phyloP scores from a whole-genome alignment of 1,284 basidiomycete genomes.

The Moesziomyces globuligerus region DNA sequence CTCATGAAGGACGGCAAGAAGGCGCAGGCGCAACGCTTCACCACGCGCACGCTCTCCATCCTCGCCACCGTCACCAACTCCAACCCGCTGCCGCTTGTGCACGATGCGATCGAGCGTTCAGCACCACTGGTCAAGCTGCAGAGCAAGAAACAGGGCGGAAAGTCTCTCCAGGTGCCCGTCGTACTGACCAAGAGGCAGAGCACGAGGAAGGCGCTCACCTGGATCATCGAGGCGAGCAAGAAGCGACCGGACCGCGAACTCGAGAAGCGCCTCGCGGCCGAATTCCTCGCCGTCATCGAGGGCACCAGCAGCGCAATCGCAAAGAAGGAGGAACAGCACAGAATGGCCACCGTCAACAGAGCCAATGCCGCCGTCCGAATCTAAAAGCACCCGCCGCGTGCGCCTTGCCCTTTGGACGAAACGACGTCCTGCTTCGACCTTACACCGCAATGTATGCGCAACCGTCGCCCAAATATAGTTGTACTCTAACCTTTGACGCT shows the following conservation, averaged over 20 bases:
- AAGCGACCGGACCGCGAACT: slow-evolving; percentile 67
- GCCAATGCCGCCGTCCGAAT: slow-evolving; percentile 63
- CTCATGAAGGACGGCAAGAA: slow-evolving; percentile 69
- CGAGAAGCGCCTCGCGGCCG: slow-evolving; percentile 66
- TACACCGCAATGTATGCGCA: too few relatives aligned
- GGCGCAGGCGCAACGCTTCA: slow-evolving; percentile 62
- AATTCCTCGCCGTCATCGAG: slow-evolving; percentile 67
- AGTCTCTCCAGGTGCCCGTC: slow-evolving; percentile 67
- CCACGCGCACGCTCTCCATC: slow-evolving; percentile 59
- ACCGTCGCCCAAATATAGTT: too few relatives aligned
- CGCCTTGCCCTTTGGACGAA: too few relatives aligned
- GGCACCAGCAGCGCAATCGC: slow-evolving; percentile 66
- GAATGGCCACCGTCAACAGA: slow-evolving; percentile 82
- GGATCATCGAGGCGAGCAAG: slow-evolving; percentile 68
- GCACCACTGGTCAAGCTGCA: slow-evolving; percentile 67
- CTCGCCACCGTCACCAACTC: slow-evolving; percentile 61
- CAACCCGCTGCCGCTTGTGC: slow-evolving; percentile 67
- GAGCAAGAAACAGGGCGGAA: slow-evolving; percentile 66
- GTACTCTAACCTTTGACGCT: too few relatives aligned
- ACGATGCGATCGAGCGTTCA: slow-evolving; percentile 63
- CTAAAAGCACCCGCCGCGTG: too few relatives aligned
- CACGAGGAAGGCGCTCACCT: slow-evolving; percentile 65
- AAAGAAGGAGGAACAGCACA: slow-evolving; percentile 72
- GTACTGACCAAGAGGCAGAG: slow-evolving; percentile 65
- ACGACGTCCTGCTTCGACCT: too few relatives aligned